phyloP scores from a whole-genome alignment of 257 asterid species.

The Scutellaria galericulata region DNA sequence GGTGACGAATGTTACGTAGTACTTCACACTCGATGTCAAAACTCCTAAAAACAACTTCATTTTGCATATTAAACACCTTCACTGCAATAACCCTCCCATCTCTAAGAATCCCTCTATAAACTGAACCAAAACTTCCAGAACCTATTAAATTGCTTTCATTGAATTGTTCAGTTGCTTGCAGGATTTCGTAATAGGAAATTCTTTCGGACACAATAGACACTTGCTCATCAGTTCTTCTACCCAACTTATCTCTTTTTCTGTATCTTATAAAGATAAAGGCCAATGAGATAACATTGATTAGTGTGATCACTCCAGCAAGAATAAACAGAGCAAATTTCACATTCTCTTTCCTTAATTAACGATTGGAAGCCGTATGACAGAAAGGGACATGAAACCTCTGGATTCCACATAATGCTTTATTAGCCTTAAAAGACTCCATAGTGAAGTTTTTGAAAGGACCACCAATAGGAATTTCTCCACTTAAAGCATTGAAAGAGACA shows the following conservation, averaged over 20 bases:
- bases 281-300: background rate
- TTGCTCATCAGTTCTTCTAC: background rate
- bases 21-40: too few species aligned
- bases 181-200: conserved; percentile 4
- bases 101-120: too few species aligned
- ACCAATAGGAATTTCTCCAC: conserved; percentile 37
- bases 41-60: too few species aligned
- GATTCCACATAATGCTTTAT: conserved; percentile 26
- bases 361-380: conserved; percentile 12
- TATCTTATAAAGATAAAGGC: background rate
- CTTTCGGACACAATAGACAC: conserved; percentile 5
- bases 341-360: background rate
- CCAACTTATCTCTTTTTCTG: background rate
- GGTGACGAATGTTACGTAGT: too few species aligned
- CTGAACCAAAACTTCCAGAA: too few species aligned
- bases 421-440: conserved; percentile 24
- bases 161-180: too few species aligned
- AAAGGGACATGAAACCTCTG: background rate
- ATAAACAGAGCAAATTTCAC: conserved; percentile 7
- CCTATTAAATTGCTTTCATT: too few species aligned
- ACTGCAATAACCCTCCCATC: conserved; percentile 3
- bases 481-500: conserved; percentile 41
- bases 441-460: conserved; percentile 45
- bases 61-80: too few species aligned
- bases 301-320: conserved; percentile 17